Base-by-base conservation (phyloP, 1,139 yeast genomes). In the Yamadazyma membranifaciens region DNA sequence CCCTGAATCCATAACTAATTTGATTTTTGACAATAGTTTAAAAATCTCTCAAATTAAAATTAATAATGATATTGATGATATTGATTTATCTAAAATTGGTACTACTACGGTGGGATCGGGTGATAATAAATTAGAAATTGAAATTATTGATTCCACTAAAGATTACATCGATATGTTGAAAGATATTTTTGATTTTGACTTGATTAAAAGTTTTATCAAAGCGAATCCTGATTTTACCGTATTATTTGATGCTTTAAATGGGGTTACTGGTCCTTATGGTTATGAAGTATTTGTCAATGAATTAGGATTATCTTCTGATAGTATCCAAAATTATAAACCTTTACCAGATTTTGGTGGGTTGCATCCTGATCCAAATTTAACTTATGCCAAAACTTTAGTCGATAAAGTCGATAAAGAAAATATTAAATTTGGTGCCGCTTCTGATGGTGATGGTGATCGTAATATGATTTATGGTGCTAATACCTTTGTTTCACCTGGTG, bases 401-500 rank as follows among this genome's bases (percentile, higher is more conserved):
- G 86, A 81, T 39, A 77, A 79, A 50, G 98, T 92, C 11, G 97
- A 92, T 60, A 62, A 67, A 24, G 85, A 85, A 47, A 69, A 79
- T 45, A 86, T 91, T 51, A 88, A 94, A 7, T 91, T 92, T 64
- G 98, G 98, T 50, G 98, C 98, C 31, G 98, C 98, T 6, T 85
- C 95, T 13, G 98, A 92, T 60, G 98, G 98, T 63, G 98, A 92
- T 59, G 98, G 98, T 63, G 98, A 92, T 63, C 81, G 98, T 68
- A 92, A 92, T 65, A 92, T 92, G 98, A 94, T 92, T 56, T 92
- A 92, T 63, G 98, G 98, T 45, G 91, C 91, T 32, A 87, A 87
- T 40, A 80, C 98, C 2, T 94, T 92, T 65, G 98, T 92, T 9
- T 89, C 97, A 0, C 98, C 98, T 2, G 98, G 98, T 60, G 98